phyloP scores from a whole-genome alignment of 139 green algal genomes.

The Micromonas commoda region DNA sequence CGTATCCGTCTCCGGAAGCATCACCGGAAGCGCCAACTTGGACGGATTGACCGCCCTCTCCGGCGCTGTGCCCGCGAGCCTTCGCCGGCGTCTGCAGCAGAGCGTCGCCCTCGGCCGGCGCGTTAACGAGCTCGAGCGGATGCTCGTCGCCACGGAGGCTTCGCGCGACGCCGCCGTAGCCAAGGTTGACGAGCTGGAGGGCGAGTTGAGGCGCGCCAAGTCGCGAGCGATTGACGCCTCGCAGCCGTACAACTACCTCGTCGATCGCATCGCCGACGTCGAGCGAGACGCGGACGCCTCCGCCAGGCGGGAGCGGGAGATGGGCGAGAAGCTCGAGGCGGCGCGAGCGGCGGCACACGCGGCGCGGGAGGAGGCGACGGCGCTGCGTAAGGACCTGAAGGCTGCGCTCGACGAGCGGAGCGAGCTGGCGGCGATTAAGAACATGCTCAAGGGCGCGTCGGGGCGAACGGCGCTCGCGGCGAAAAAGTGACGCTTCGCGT shows the following conservation, averaged over 20 bases:
- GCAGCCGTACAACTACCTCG: not conserved
- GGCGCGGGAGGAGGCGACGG: not conserved
- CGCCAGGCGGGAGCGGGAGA: not conserved
- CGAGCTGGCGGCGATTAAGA: not conserved
- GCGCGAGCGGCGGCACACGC: not conserved
- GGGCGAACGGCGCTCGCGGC: no score
- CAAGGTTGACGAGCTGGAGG: not conserved
- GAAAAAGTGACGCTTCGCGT: no score
- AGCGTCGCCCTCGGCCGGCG: not conserved
- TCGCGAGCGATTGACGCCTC: not conserved
- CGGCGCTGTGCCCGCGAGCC: not conserved
- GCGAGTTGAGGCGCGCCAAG: not conserved
- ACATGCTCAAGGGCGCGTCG: not conserved
- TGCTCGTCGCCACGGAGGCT: no score
- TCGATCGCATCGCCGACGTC: not conserved
- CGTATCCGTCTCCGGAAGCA: no score
- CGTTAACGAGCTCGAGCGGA: not conserved
- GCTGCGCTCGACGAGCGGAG: not conserved
- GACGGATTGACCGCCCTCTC: not conserved
- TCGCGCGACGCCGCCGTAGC: no score
- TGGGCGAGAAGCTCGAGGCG: not conserved
- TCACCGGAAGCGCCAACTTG: not conserved
- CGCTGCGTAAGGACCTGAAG: not conserved
- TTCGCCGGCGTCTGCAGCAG: constrained; percentile 17
- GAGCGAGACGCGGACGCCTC: not conserved